Conservation (phyloP, 2,329 filamentous ascomycete genomes). For the Aspergillus calidoustus region DNA sequence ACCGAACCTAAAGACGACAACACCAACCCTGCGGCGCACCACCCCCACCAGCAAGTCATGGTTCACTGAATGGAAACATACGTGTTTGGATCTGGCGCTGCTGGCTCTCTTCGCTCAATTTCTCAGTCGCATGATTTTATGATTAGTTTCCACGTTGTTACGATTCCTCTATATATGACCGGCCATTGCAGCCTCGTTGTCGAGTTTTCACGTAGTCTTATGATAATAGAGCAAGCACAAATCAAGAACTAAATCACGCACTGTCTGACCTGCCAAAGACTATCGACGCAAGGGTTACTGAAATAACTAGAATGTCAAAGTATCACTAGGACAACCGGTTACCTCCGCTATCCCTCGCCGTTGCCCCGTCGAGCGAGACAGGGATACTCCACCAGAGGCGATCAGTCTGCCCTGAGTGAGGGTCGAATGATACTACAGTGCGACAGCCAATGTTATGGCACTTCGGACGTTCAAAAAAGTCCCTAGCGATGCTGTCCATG, state of each 20-base stretch:
- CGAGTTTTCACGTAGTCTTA: slow-evolving; percentile 27
- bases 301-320: background rate
- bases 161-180: slow-evolving; percentile 20
- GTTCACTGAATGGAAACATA: slow-evolving; percentile 44
- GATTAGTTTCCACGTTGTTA: slow-evolving; percentile 36
- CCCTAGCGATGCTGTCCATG: background rate
- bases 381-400: too few species aligned
- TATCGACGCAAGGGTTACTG: slow-evolving; percentile 13
- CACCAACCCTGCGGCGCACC: slow-evolving; percentile 38
- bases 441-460: background rate
- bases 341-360: slow-evolving; percentile 1
- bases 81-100: slow-evolving; percentile 5
- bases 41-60: slow-evolving; percentile 50
- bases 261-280: background rate
- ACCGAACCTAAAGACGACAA: slow-evolving; percentile 46
- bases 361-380: background rate
- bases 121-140: slow-evolving; percentile 33
- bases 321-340: slow-evolving; percentile 3
- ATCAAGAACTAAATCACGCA: slow-evolving; percentile 13
- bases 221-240: slow-evolving; percentile 31
- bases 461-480: background rate
- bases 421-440: background rate
- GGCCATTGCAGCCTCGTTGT: slow-evolving; percentile 26
- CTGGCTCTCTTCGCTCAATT: slow-evolving; percentile 16
- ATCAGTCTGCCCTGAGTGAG: background rate